These are phyloP conservation scores for Besnoitia besnoiti DNA, from an alignment of 169 alveolate genomes.

Conservation along the genomic window DNA sequence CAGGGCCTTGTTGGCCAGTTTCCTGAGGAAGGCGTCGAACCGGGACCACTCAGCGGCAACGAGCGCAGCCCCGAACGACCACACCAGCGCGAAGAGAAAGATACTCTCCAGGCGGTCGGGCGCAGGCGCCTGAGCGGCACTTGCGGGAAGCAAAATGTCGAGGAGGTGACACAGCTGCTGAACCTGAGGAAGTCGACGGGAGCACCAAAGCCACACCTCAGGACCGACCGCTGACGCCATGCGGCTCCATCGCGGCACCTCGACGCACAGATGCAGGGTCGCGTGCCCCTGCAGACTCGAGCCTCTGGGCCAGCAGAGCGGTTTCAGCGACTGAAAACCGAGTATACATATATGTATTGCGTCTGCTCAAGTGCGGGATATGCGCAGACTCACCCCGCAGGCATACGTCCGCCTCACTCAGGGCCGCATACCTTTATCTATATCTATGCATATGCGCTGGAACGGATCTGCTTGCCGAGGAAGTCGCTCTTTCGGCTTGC, in stretches of 20 bases:
- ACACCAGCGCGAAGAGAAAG: constrained; percentile 88
- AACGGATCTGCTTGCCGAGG: too few species aligned
- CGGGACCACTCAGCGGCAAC: constrained; percentile 83
- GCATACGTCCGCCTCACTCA: not conserved
- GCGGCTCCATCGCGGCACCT: too few species aligned
- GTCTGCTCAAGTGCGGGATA: not conserved
- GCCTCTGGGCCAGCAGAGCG: too few species aligned
- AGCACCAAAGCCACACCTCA: not conserved
- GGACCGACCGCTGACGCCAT: not conserved
- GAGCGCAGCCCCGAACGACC: constrained; percentile 93
- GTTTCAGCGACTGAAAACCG: too few species aligned
- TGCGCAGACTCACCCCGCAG: not conserved
- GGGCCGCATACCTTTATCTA: not conserved
- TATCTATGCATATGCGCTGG: not conserved
- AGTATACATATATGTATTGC: not conserved
- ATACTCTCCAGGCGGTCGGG: constrained; percentile 82
- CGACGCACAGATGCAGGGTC: too few species aligned
- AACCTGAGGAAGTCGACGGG: constrained; percentile 67
- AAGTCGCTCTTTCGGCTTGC: too few species aligned
- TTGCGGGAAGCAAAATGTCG: constrained; percentile 83
- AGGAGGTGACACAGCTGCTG: constrained; percentile 82
- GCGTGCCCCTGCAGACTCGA: too few species aligned
- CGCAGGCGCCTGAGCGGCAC: constrained; percentile 68
- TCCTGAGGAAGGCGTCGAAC: constrained; percentile 87
- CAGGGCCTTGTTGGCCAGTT: constrained; percentile 74